phyloP scores from a whole-genome alignment of 345 rosid genomes.

The Acer yangbiense region DNA sequence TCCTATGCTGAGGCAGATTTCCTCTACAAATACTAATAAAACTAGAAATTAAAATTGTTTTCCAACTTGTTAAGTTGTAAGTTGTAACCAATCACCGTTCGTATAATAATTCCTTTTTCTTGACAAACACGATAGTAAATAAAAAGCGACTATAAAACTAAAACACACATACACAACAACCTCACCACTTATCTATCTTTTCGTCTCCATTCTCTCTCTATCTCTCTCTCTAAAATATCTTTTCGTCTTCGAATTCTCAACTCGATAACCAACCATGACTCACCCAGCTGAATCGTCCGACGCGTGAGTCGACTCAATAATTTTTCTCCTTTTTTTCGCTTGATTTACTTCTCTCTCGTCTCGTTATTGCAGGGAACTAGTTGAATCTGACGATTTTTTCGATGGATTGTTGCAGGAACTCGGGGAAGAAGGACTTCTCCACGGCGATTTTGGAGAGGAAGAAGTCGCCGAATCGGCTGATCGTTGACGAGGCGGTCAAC shows the following conservation, averaged over 20 bases:
- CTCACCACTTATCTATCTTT: not conserved
- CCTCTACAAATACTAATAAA: not conserved
- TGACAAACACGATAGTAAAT: not conserved
- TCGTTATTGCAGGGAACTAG: not conserved
- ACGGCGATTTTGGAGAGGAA: conserved; percentile 75
- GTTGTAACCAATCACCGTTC: not conserved
- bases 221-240: not conserved
- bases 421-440: conserved; percentile 64
- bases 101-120: not conserved
- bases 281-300: conserved; percentile 53
- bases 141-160: not conserved
- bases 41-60: not conserved
- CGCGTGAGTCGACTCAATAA: conserved; percentile 43
- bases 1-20: not conserved
- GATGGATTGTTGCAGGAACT: conserved; percentile 37
- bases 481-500: conserved; percentile 70
- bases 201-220: too few relatives aligned
- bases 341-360: not conserved
- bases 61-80: not conserved
- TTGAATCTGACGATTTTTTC: not conserved
- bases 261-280: conserved; percentile 26
- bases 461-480: conserved; percentile 63
- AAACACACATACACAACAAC: not conserved
- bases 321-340: not conserved
- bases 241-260: not conserved